Conservation (phyloP, 495 filamentous ascomycete genomes). For the Xylaria curta region DNA sequence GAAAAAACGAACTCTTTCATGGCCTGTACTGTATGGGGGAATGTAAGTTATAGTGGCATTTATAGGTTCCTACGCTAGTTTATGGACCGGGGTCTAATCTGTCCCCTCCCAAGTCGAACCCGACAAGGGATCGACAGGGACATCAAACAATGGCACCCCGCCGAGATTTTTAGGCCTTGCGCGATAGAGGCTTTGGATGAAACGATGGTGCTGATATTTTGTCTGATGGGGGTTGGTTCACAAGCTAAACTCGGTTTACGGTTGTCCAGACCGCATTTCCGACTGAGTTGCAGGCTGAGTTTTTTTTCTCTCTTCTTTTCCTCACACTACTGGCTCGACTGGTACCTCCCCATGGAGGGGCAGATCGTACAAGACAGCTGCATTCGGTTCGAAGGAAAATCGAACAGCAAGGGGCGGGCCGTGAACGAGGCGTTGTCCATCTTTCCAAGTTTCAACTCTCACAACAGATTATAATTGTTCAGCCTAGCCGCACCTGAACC, state of each 20-base stretch:
- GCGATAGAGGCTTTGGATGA: slow-evolving; percentile 11
- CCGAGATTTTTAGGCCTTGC: slow-evolving; percentile 21
- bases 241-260: slow-evolving; percentile 6
- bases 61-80: slow-evolving; percentile 6
- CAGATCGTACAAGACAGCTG: slow-evolving; percentile 3
- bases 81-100: not conserved
- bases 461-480: not conserved
- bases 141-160: slow-evolving; percentile 28
- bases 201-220: slow-evolving; percentile 20
- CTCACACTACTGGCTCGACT: not conserved
- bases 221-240: not conserved
- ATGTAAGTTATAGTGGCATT: slow-evolving; percentile 9
- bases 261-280: slow-evolving; percentile 20
- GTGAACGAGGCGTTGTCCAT: not conserved
- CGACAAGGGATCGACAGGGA: slow-evolving; percentile 29
- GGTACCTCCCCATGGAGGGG: not conserved
- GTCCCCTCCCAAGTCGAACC: slow-evolving; percentile 1
- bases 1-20: not conserved
- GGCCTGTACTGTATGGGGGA: slow-evolving; percentile 5
- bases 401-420: not conserved
- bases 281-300: not conserved
- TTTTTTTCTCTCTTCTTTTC: not conserved
- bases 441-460: slow-evolving; percentile 2
- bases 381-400: slow-evolving; percentile 3
- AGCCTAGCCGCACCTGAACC: slow-evolving; percentile 11